A percentile compares a stretch with the other conserved stretches of the same genome.
Conservation (phyloP, 441 rosid genomes). For the Codiaeum variegatum region DNA sequence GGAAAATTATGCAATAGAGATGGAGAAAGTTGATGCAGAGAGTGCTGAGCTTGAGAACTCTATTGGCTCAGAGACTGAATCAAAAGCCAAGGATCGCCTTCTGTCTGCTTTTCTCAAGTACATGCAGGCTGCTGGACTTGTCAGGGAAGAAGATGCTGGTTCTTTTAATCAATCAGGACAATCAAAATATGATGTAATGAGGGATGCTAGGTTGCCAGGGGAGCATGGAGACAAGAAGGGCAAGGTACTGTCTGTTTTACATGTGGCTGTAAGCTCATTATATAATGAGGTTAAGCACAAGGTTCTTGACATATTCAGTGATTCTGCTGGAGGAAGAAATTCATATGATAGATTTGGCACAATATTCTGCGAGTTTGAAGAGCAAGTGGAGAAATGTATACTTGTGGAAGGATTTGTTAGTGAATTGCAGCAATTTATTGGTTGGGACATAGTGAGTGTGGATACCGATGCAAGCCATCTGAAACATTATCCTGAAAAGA, state of each 20-base stretch:
- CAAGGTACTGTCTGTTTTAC: slow-evolving; percentile 55
- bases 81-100: slow-evolving; percentile 79
- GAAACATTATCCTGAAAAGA: slow-evolving; percentile 41
- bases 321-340: slow-evolving; percentile 39
- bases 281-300: slow-evolving; percentile 61
- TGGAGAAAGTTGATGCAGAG: slow-evolving; percentile 67
- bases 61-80: slow-evolving; percentile 62
- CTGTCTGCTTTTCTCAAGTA: slow-evolving; percentile 66
- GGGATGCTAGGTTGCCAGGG: slow-evolving; percentile 35
- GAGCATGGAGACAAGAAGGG: slow-evolving; percentile 62
- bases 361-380: slow-evolving; percentile 57
- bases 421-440: slow-evolving; percentile 56
- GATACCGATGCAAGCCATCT: slow-evolving; percentile 33
- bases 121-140: slow-evolving; percentile 64
- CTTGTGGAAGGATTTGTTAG: slow-evolving; percentile 57
- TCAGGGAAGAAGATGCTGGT: slow-evolving; percentile 49
- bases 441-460: slow-evolving; percentile 36
- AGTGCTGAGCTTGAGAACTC: slow-evolving; percentile 64
- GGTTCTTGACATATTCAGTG: slow-evolving; percentile 45
- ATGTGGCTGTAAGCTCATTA: slow-evolving; percentile 56
- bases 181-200: slow-evolving; percentile 34
- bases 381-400: slow-evolving; percentile 81
- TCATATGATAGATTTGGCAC: slow-evolving; percentile 42
- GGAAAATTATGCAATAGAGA: slow-evolving; percentile 65
- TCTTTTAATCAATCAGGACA: slow-evolving; percentile 36